A percentile compares a stretch with the other conserved stretches of the same genome.
Conservation (phyloP, 1,139 yeast species). For the Geotrichum restrictum region DNA sequence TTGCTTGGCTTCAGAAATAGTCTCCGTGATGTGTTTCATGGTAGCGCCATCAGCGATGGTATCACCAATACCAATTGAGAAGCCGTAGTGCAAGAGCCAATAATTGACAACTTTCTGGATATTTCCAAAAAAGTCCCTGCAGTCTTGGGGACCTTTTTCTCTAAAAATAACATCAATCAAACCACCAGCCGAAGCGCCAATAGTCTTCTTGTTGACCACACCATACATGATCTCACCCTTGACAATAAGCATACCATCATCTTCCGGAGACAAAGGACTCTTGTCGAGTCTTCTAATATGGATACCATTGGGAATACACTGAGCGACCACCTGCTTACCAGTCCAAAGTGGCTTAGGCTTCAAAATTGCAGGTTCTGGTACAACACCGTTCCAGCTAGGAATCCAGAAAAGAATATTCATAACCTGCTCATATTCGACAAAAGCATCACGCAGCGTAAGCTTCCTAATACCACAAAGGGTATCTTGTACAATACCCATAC, state of each 20-base stretch:
- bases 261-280: conserved; percentile 82
- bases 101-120: conserved; percentile 92
- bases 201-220: conserved; percentile 95
- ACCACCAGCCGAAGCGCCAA: conserved; percentile 98
- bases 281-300: conserved; percentile 89
- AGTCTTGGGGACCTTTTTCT: conserved; percentile 88
- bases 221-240: conserved; percentile 96
- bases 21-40: conserved; percentile 86
- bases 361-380: conserved; percentile 92
- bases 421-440: conserved; percentile 87
- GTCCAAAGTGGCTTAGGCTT: conserved; percentile 98
- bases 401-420: conserved; percentile 97
- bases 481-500: conserved; percentile 99
- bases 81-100: conserved; percentile 95
- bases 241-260: conserved; percentile 84
- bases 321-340: conserved; percentile 89
- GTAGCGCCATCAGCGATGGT: conserved; percentile 97
- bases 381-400: conserved; percentile 97
- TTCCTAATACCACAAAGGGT: conserved; percentile 96
- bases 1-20: conserved; percentile 86
- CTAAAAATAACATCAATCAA: conserved; percentile 94
- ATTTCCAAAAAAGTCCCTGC: conserved; percentile 88
- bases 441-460: conserved; percentile 85
- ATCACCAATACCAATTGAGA: conserved; percentile 99
- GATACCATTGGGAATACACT: conserved; percentile 94